Base-by-base conservation (phyloP, 805 yeast genomes). In the Millerago galiae region DNA sequence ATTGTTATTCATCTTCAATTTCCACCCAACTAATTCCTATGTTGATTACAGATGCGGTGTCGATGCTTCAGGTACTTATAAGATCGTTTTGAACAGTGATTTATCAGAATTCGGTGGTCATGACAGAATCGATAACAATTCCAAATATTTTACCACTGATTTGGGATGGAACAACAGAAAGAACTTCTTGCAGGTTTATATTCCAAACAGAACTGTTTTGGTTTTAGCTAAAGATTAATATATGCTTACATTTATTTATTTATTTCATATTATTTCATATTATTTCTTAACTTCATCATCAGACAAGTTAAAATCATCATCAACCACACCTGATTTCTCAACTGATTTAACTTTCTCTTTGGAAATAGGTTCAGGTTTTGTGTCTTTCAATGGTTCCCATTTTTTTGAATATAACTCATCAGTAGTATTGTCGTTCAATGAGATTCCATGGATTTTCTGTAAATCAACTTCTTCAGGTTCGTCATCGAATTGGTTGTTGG, bases 11-110 rank as follows among this genome's bases (percentile, higher is more conserved):
- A 71, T 90, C 26, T 89, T 90, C 72, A 91, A 93, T 63, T 87
- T 93, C 72, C 87, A 91, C 63, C 95, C 95, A 27, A 74, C 83
- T 0, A 68, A 86, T 43, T 84, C 95, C 2, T 91, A 70, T 62
- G 70, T 86, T 2, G 96, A 88, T 63, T 91, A 90, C 66, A 77
- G 95, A 58, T 71, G 91, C 37, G 98, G 99, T n/a, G 86, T 87
- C 16, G 89, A 91, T 24, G 66, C 55, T 11, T 71, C 91, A 0
- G 99, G 98, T 8, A 68, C 67, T 38, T 91, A 91, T 61, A 73
- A 71, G 50, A 71, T 90, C 39, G 80, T 86, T 25, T 67, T 93
- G 54, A 83, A 84, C 56, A 71, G 90, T 3, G 99, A 91, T 57
- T 71, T 72, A 40, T 63, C 59, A 13, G 71, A 74, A 50, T 86